phyloP scores from a whole-genome alignment of 805 yeast genomes.

The Candida andamanensis region DNA sequence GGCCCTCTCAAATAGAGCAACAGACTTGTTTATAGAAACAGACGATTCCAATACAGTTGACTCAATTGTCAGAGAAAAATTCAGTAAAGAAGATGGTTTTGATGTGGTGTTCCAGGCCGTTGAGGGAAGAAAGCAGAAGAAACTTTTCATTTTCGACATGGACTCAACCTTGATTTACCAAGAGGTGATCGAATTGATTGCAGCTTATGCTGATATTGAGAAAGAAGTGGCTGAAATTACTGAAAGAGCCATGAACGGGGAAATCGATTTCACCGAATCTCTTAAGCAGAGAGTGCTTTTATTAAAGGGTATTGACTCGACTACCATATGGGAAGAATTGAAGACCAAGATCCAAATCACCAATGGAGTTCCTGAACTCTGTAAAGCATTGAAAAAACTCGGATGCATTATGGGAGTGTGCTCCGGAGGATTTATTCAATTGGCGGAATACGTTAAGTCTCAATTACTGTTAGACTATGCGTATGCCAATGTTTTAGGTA shows the following conservation, averaged over 20 bases:
- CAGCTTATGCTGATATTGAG: constrained; percentile 90
- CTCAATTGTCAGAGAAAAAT: constrained; percentile 3
- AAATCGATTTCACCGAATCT: constrained; percentile 83
- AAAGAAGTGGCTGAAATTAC: constrained; percentile 84
- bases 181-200: constrained; percentile 94
- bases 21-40: constrained; percentile 15
- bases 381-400: constrained; percentile 50
- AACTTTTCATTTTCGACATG: constrained; percentile 90
- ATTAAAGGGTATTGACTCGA: constrained; percentile 75
- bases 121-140: constrained; percentile 28
- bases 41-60: constrained; percentile 1
- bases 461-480: constrained; percentile 78
- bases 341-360: constrained; percentile 67
- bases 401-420: constrained; percentile 80
- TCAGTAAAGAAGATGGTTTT: constrained; percentile 13
- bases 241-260: constrained; percentile 94
- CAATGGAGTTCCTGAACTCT: constrained; percentile 77
- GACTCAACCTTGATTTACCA: constrained; percentile 94
- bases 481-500: constrained; percentile 66
- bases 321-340: constrained; percentile 71
- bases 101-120: constrained; percentile 31
- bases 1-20: constrained; percentile 18
- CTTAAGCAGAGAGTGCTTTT: constrained; percentile 68
- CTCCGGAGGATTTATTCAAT: constrained; percentile 91
- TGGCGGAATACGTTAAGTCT: constrained; percentile 70